Evolutionary conservation across 352 stramenopile species (phyloP).

Genomic region (Phytophthora fragariae): DNA sequence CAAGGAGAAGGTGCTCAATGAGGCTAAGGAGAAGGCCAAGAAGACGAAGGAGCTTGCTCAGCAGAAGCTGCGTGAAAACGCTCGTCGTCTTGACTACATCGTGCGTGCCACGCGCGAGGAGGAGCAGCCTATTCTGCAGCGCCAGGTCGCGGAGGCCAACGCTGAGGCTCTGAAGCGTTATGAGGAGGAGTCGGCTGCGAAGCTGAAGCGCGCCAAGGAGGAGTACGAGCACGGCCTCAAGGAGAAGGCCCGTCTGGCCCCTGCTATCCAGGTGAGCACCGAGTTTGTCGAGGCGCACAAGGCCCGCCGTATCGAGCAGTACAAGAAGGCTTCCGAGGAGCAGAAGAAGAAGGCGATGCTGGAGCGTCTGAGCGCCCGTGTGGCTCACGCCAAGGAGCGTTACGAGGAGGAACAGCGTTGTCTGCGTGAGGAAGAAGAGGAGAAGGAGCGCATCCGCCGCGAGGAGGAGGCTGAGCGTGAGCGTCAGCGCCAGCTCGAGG

Average conservation of each 20-base stretch:
- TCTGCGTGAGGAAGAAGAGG: constrained; percentile 69
- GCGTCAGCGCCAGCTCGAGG: constrained; percentile 62
- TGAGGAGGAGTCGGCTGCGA: constrained; percentile 85
- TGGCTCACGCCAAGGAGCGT: constrained; percentile 69
- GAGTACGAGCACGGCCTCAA: constrained; percentile 91
- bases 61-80: constrained; percentile 92
- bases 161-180: constrained; percentile 66
- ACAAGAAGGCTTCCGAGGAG: constrained; percentile 84
- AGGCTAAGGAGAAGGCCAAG: constrained; percentile 95
- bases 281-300: constrained; percentile 85
- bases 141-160: constrained; percentile 84
- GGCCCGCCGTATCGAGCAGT: constrained; percentile 79
- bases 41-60: constrained; percentile 97
- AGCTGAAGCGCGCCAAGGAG: constrained; percentile 81
- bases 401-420: constrained; percentile 77
- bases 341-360: constrained; percentile 90
- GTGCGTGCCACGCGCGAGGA: constrained; percentile 96
- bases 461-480: constrained; percentile 71
- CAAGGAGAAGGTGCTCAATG: constrained; percentile 87
- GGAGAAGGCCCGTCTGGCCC: constrained; percentile 83
- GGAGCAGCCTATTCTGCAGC: constrained; percentile 93
- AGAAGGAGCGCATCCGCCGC: constrained; percentile 61
- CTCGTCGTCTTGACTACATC: constrained; percentile 96
- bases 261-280: constrained; percentile 76
- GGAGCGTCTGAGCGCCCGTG: constrained; percentile 67